Percentiles rank a stretch among this genome's conserved stretches.
These are phyloP conservation scores for Emericellopsis terricola DNA, from an alignment of 495 filamentous ascomycete genomes.

Conservation along the genomic window DNA sequence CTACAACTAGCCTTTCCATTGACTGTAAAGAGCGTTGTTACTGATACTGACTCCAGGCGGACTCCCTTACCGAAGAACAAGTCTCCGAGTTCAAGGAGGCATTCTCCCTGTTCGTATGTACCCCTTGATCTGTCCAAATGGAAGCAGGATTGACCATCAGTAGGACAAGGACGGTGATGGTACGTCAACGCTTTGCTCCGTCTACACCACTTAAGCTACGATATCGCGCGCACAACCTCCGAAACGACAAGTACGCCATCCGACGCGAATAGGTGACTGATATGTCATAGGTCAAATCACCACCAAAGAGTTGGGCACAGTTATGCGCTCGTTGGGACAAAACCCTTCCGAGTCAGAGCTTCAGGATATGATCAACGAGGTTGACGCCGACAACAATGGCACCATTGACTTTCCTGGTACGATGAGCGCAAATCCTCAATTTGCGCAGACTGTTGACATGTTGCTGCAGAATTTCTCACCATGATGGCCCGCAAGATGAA, in stretches of 20 bases:
- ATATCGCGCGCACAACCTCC: no score
- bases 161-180: conserved; percentile 99
- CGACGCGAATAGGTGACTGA: conserved; percentile 3
- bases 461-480: conserved; percentile 71
- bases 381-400: conserved; percentile 98
- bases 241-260: background rate
- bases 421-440: conserved; percentile 5
- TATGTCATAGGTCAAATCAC: conserved; percentile 76
- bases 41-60: conserved; percentile 63
- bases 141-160: conserved; percentile 3
- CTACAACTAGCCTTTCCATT: no score
- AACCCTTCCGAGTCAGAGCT: conserved; percentile 98
- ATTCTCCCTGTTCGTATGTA: conserved; percentile 97
- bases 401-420: conserved; percentile 98
- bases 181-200: conserved; percentile 32
- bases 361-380: conserved; percentile 99
- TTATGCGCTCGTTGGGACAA: conserved; percentile 99
- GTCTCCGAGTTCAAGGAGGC: conserved; percentile 99
- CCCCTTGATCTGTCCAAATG: background rate
- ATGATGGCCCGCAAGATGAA: conserved; percentile 99
- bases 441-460: conserved; percentile 11
- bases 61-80: conserved; percentile 95
- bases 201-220: no score
- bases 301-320: conserved; percentile 96
- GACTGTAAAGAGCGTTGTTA: no score